Evolutionary conservation across 2,329 filamentous ascomycete genomes (phyloP), one percentile per base, ranked within the genome.

Genomic region (Trichophyton benhamiae): DNA sequence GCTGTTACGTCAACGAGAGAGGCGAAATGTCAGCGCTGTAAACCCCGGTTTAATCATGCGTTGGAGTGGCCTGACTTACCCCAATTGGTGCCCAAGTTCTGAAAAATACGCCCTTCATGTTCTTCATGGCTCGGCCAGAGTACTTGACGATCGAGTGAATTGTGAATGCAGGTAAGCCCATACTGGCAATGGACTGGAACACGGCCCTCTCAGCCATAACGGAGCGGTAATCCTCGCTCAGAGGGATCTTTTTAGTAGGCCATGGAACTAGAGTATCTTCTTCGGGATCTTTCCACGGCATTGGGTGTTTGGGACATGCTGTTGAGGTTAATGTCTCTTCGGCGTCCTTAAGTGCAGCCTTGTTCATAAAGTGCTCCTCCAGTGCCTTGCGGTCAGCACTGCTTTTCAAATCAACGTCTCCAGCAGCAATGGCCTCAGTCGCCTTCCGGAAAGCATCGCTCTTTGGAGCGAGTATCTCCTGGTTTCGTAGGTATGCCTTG

Each of bases 141-240:
- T 99, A 96, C 63, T 85, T 83, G 59, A 99, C 94, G 4, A 97
- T 87, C 64, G 87, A 91, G 74, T 96, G 92, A 62, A 97, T 96
- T 0, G 91, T 96, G 65, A 96, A 89, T 0, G 91, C 92, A 0
- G 92, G 94, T 66, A 97, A 75, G 1, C 89, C 94, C 94, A 99
- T 99, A 69, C 85, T 89, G 0, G 94, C 94, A 57, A 99, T 64
- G 66, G 84, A 85, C 76, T 99, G 94, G 76, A 99, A 99, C 22
- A 96, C 81, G 1, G 85, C 91, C 65, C 94, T 80, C 77, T 99
- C 89, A 25, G 86, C 87, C 88, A 96, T 95, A 4, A 99, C 89
- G 13, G 89, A 86, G 49, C 91, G 80, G 70, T 88, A 99, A 72
- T 99, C 92, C 68, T 99, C 91, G 38, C 96, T 81, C 4, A 91